Conservation (phyloP, 768 basidiomycete genomes). For the Strobilomyces echinocephalus region DNA sequence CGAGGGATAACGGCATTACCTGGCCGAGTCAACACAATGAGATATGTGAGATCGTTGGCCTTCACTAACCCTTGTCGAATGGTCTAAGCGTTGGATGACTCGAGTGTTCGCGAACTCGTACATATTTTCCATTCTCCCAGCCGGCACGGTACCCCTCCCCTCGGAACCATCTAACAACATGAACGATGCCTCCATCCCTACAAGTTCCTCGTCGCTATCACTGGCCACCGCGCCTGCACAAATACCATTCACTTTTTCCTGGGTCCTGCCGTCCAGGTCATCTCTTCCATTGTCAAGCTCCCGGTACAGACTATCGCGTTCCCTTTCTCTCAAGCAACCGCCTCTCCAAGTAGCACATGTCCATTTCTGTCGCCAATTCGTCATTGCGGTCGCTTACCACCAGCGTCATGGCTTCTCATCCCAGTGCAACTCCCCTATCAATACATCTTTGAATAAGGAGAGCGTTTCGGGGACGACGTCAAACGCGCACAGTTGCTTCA, state of each 20-base stretch:
- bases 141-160: conserved; percentile 49
- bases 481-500: too few species aligned
- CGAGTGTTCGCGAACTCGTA: conserved; percentile 74
- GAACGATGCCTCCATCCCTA: conserved; percentile 13
- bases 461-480: too few species aligned
- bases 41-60: conserved; percentile 41
- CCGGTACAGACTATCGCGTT: too few species aligned
- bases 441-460: too few species aligned
- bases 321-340: conserved; percentile 46
- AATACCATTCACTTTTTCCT: conserved; percentile 38
- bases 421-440: conserved; percentile 31
- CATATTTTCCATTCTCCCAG: conserved; percentile 67
- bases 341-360: conserved; percentile 35
- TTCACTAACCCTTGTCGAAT: conserved; percentile 49
- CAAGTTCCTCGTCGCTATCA: conserved; percentile 8
- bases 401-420: conserved; percentile 42
- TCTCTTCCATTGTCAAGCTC: conserved; percentile 62
- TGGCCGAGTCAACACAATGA: conserved; percentile 87
- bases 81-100: conserved; percentile 38
- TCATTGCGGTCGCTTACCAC: neutral
- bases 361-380: neutral
- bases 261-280: conserved; percentile 63
- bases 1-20: conserved; percentile 47
- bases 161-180: conserved; percentile 18
- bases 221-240: conserved; percentile 25